These are phyloP conservation scores for Globisporangium cylindrosporum DNA, from an alignment of 352 stramenopile genomes.

Conservation along the genomic window DNA sequence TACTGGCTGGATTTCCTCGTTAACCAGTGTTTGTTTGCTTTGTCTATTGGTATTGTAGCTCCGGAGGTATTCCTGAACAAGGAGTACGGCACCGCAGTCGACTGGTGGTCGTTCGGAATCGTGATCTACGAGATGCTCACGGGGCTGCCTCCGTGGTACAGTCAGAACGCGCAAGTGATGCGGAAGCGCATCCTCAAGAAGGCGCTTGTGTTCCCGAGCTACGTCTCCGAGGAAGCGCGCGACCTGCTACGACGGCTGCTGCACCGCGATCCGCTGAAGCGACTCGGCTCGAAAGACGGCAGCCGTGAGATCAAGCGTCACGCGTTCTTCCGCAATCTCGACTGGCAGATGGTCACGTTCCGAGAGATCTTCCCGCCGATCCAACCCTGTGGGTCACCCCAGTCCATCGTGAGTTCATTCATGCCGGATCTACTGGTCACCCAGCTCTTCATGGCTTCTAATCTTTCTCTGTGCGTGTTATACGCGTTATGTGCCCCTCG, in stretches of 20 bases:
- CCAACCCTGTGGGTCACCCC: constrained; percentile 44
- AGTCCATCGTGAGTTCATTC: constrained; percentile 40
- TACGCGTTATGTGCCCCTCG: not conserved
- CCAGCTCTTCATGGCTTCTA: not conserved
- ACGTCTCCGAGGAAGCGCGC: constrained; percentile 44
- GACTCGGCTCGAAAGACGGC: constrained; percentile 49
- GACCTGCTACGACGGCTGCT: constrained; percentile 55
- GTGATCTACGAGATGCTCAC: constrained; percentile 81
- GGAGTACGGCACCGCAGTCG: constrained; percentile 72
- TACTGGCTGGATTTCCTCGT: not conserved
- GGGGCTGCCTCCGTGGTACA: constrained; percentile 76
- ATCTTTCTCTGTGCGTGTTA: not conserved
- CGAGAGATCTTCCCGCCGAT: constrained; percentile 59
- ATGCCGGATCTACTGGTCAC: not conserved
- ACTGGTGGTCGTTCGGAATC: constrained; percentile 79
- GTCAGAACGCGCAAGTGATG: constrained; percentile 51
- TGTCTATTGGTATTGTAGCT: constrained; percentile 26
- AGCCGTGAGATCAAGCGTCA: constrained; percentile 59
- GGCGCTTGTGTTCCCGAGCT: constrained; percentile 53
- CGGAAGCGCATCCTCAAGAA: constrained; percentile 44
- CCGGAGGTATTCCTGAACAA: constrained; percentile 62
- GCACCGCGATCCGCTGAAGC: constrained; percentile 35
- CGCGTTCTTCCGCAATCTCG: constrained; percentile 56
- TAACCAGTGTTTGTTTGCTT: not conserved
- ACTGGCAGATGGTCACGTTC: constrained; percentile 70